Evolutionary conservation across 1,139 yeast species (phyloP).

Genomic region (Pichia sp.): DNA sequence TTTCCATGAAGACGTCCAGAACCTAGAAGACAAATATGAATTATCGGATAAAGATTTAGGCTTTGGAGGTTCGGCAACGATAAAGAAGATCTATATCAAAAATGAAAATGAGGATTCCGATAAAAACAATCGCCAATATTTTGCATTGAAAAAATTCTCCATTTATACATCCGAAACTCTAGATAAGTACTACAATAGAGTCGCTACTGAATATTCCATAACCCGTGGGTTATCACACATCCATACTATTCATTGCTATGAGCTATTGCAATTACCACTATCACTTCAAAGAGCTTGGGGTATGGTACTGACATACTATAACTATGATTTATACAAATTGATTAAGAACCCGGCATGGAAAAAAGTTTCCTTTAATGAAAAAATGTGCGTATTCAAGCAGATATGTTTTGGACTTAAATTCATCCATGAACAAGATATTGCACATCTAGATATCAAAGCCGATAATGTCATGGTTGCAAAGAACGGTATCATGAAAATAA

Average conservation of each 20-base stretch:
- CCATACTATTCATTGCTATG: slow-evolving; percentile 58
- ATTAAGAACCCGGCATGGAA: slow-evolving; percentile 48
- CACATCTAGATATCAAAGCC: slow-evolving; percentile 67
- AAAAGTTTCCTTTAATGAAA: slow-evolving; percentile 41
- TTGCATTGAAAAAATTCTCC: slow-evolving; percentile 67
- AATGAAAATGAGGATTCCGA: too few relatives aligned
- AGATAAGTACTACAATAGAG: slow-evolving; percentile 57
- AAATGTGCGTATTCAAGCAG: slow-evolving; percentile 63
- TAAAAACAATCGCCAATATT: slow-evolving; percentile 31
- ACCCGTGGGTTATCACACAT: slow-evolving; percentile 50
- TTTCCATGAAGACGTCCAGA: slow-evolving; percentile 26
- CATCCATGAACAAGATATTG: slow-evolving; percentile 56
- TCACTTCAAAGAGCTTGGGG: slow-evolving; percentile 76
- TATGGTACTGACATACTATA: slow-evolving; percentile 63
- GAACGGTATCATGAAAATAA: slow-evolving; percentile 63
- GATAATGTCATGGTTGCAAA: slow-evolving; percentile 57
- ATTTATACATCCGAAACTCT: slow-evolving; percentile 60
- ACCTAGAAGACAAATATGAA: slow-evolving; percentile 25
- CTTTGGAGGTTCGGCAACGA: slow-evolving; percentile 71
- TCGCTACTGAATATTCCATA: slow-evolving; percentile 60
- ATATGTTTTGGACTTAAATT: slow-evolving; percentile 50
- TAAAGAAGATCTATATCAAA: slow-evolving; percentile 30
- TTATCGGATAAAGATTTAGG: slow-evolving; percentile 52
- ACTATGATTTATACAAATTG: slow-evolving; percentile 50
- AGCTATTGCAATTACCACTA: slow-evolving; percentile 57